Percentiles rank a stretch among this genome's conserved stretches.
Evolutionary conservation across 495 filamentous ascomycete genomes (phyloP).

Genomic region (Talaromyces nanjingensis): DNA sequence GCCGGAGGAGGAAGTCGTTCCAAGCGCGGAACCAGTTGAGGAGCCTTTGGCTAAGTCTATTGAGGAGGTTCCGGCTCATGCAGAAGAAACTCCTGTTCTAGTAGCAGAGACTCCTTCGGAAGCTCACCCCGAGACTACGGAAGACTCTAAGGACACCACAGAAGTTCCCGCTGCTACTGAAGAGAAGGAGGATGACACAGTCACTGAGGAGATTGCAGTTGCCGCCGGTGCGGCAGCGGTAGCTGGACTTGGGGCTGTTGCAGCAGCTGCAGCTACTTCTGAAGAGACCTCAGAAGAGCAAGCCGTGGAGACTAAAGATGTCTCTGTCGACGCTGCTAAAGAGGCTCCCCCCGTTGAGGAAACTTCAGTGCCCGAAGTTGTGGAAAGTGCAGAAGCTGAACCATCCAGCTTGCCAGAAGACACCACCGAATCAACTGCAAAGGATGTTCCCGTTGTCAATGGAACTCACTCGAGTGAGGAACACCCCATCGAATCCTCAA

Average conservation of each 20-base stretch:
- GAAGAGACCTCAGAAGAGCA: conserved; percentile 5
- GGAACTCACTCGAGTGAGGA: conserved; percentile 4
- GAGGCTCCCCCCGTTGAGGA: conserved; percentile 5
- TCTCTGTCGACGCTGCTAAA: background rate
- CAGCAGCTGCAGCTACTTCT: conserved; percentile 2
- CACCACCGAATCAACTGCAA: conserved; percentile 4
- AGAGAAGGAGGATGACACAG: background rate
- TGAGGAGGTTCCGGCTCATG: background rate
- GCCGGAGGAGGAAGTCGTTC: background rate
- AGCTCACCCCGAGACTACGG: background rate
- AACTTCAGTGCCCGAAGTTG: conserved; percentile 1
- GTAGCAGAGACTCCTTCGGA: background rate
- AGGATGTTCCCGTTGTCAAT: conserved; percentile 6
- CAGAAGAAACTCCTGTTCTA: background rate
- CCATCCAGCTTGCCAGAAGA: conserved; percentile 10
- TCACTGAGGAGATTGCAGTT: conserved; percentile 6
- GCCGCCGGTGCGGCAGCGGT: background rate
- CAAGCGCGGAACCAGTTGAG: background rate
- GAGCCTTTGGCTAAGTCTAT: background rate
- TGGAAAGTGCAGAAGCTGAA: conserved; percentile 6
- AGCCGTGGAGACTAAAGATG: conserved; percentile 2
- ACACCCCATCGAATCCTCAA: background rate
- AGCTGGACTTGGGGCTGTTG: conserved; percentile 5
- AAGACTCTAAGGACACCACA: background rate
- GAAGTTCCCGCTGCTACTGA: conserved; percentile 6